phyloP scores from a whole-genome alignment of 495 filamentous ascomycete species.

The Tuber indicum region DNA sequence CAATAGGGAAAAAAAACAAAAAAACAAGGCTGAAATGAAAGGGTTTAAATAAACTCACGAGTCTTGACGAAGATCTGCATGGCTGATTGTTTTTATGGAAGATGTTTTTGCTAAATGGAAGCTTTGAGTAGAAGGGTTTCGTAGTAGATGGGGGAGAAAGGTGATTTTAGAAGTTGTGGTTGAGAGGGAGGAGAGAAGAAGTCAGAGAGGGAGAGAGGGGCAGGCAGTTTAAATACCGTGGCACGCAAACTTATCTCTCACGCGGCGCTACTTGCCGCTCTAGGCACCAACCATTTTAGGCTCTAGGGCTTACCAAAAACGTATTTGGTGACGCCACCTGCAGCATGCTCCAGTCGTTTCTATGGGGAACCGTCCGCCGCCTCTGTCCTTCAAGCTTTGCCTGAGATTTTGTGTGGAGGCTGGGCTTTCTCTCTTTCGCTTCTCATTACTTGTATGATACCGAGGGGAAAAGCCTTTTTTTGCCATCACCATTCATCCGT shows the following conservation, averaged over 20 bases:
- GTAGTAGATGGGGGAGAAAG: background rate
- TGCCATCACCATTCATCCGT: background rate
- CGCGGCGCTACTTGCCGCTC: background rate
- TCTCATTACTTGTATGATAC: background rate
- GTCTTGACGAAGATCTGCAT: slow-evolving; percentile 41
- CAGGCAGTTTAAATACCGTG: background rate
- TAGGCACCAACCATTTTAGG: background rate
- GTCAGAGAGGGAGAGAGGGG: slow-evolving; percentile 10
- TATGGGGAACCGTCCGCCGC: background rate
- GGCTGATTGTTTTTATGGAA: slow-evolving; percentile 1
- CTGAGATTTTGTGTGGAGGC: too few relatives aligned
- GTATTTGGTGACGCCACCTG: background rate
- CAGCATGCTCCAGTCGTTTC: background rate
- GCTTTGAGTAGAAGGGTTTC: background rate
- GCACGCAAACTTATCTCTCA: background rate
- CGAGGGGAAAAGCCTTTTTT: background rate
- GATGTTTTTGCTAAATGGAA: background rate
- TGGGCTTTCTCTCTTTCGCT: background rate
- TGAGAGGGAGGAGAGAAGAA: slow-evolving; percentile 19
- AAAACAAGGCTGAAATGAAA: slow-evolving; percentile 12
- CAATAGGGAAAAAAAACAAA: background rate
- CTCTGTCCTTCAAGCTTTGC: background rate
- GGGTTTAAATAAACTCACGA: slow-evolving; percentile 22
- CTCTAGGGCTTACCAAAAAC: background rate
- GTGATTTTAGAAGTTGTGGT: background rate